Conservation (phyloP, 768 basidiomycete species). For the Russula sp. region DNA sequence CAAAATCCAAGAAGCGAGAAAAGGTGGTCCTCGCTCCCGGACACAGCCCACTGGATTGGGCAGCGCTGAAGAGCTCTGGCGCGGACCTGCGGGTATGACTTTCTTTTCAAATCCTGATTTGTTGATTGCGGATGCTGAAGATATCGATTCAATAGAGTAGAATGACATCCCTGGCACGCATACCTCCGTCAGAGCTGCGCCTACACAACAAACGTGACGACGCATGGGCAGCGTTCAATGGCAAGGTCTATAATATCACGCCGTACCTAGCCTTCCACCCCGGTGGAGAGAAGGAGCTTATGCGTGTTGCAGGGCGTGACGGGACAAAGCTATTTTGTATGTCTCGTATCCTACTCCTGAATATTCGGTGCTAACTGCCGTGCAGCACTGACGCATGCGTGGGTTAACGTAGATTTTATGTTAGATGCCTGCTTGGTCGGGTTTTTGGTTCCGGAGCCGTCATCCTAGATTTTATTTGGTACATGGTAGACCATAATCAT, state of each 20-base stretch:
- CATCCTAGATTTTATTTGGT: conserved; percentile 22
- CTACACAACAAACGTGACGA: conserved; percentile 77
- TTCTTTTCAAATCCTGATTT: not conserved
- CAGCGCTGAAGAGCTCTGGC: conserved; percentile 75
- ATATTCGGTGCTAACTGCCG: not conserved
- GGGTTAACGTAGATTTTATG: conserved; percentile 98
- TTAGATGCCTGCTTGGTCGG: conserved; percentile 89
- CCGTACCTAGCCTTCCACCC: conserved; percentile 89
- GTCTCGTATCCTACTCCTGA: conserved; percentile 25
- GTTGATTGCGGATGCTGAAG: not conserved
- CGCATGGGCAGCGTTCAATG: conserved; percentile 88
- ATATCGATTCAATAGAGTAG: conserved; percentile 42
- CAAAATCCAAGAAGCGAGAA: conserved; percentile 45
- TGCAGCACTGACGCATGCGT: conserved; percentile 83
- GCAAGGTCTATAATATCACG: conserved; percentile 95
- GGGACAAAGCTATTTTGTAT: conserved; percentile 91
- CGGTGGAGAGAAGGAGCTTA: conserved; percentile 87
- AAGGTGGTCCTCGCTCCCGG: conserved; percentile 92
- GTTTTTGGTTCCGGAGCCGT: conserved; percentile 70
- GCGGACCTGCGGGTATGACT: conserved; percentile 62
- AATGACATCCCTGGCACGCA: conserved; percentile 48
- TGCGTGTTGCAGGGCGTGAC: conserved; percentile 92
- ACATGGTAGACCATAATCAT: not conserved
- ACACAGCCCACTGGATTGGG: conserved; percentile 92
- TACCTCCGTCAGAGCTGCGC: conserved; percentile 72